Evolutionary conservation across 176 grass and related monocot species (phyloP).

Genomic region (Areca catechu): DNA sequence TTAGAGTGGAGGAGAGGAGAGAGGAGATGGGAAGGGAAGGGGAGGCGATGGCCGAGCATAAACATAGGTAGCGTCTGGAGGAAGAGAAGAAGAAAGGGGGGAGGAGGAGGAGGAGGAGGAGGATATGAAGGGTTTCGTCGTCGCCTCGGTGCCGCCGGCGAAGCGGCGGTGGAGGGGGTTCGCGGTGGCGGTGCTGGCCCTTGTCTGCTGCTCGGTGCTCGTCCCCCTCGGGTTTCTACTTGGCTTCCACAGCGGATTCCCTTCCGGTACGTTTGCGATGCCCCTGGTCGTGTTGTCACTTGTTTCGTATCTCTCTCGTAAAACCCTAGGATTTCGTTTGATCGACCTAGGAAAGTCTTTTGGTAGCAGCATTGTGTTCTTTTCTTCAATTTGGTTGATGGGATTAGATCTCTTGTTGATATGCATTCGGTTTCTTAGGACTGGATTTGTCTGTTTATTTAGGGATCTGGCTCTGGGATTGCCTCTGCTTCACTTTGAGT

Average conservation of each 20-base stretch:
- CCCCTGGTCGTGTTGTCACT: not conserved
- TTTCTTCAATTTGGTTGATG: not conserved
- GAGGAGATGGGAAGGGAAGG: not conserved
- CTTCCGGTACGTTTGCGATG: slow-evolving; percentile 40
- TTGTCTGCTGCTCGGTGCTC: slow-evolving; percentile 93
- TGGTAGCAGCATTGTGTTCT: not conserved
- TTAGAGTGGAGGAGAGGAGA: not conserved
- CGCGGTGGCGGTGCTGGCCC: slow-evolving; percentile 76
- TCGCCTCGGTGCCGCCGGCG: slow-evolving; percentile 30
- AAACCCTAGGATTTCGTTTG: too few relatives aligned
- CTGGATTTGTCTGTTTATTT: slow-evolving; percentile 26
- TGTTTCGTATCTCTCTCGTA: too few relatives aligned
- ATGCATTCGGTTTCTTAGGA: slow-evolving; percentile 7
- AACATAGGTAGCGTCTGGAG: too few relatives aligned
- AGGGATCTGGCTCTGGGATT: slow-evolving; percentile 28
- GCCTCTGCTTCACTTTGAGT: not conserved
- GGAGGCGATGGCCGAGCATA: too few relatives aligned
- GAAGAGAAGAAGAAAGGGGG: not conserved
- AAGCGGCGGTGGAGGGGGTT: slow-evolving; percentile 69
- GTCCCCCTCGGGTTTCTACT: slow-evolving; percentile 91
- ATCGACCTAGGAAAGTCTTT: too few relatives aligned
- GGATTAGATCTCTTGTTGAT: not conserved
- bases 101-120: not conserved
- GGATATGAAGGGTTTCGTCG: slow-evolving; percentile 6
- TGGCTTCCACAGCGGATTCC: slow-evolving; percentile 40